Base-by-base conservation (phyloP, 345 rosid species). In the Eucalyptus cladocalyx region DNA sequence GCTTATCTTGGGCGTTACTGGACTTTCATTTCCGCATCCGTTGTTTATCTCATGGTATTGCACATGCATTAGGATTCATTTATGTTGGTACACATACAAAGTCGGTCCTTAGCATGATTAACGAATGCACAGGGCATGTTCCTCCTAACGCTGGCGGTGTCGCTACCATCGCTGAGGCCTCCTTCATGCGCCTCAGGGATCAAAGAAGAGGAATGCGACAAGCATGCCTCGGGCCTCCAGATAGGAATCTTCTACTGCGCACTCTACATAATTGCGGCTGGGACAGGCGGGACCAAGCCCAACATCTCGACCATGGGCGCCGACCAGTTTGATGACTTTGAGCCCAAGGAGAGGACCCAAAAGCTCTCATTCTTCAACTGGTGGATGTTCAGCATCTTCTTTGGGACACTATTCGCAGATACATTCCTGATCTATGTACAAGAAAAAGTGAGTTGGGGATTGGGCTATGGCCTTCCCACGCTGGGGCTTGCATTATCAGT, bases 251-350 rank as follows among this genome's bases (percentile, higher is more conserved):
- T 94, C 90, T 94, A 89, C 40, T 45, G 87, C 87, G 96, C 96
- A 26, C 85, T 95, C 3, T 95, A 95, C 92, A 89, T 87, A 34
- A 89, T 95, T 8, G 95, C 96, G 8, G 13, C 88, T 0, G 95
- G 96, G 12, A 92, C 94, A 0, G 97, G 96, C 3, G 96, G 96
- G 16, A 95, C 96, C 86, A 95, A 95, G 87, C 94, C 96, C 5
- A 95, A 95, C 89, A 95, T 95, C 42, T 95, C 96, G 6, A 95
- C 96, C 24, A 92, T 95, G 93, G 96, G 96, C 4, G 96, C 96
- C 1, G 96, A 95, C 89, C 96, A 95, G 37, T 95, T 95, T 14
- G 96, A 95, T 88, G 95, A 95, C 48, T 92, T 90, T 47, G 95
- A 94, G 81, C 95, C 95, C 0, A 94, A 90, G 81, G 97, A 95